Percentiles rank a stretch among this genome's conserved stretches.
These are phyloP conservation scores for Pythium utonaiense DNA, from an alignment of 352 stramenopile species.

Conservation along the genomic window DNA sequence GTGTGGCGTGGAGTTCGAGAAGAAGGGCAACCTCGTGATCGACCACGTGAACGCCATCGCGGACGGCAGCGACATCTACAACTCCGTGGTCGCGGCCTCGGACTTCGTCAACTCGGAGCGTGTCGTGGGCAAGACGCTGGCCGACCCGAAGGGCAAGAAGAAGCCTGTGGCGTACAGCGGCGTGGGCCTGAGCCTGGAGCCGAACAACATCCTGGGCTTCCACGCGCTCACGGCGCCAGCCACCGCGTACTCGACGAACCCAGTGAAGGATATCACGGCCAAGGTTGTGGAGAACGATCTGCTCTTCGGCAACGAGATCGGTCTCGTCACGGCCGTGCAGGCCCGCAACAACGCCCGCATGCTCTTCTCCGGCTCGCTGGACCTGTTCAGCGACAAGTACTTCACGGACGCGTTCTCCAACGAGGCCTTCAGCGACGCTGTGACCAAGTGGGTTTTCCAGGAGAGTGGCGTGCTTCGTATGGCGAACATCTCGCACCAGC, in stretches of 20 bases:
- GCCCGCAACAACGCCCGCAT: conserved; percentile 90
- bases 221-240: conserved; percentile 69
- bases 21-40: conserved; percentile 85
- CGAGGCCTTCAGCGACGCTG: conserved; percentile 59
- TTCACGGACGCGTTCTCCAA: conserved; percentile 70
- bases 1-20: conserved; percentile 86
- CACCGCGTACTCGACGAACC: conserved; percentile 81
- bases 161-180: conserved; percentile 76
- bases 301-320: conserved; percentile 72
- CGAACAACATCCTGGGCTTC: conserved; percentile 82
- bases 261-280: conserved; percentile 65
- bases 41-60: conserved; percentile 79
- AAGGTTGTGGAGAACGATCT: conserved; percentile 59
- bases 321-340: conserved; percentile 83
- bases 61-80: conserved; percentile 65
- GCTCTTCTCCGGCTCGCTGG: conserved; percentile 83
- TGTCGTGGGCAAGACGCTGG: conserved; percentile 50
- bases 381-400: conserved; percentile 88
- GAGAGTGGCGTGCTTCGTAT: conserved; percentile 86
- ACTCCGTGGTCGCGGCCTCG: conserved; percentile 64
- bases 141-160: conserved; percentile 32
- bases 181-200: conserved; percentile 79
- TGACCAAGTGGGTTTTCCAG: conserved; percentile 87
- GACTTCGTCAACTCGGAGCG: conserved; percentile 68
- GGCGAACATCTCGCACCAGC: conserved; percentile 83